These are phyloP conservation scores for Fistulifera pelliculosa DNA, from an alignment of 108 stramenopile species.

Conservation along the genomic window DNA sequence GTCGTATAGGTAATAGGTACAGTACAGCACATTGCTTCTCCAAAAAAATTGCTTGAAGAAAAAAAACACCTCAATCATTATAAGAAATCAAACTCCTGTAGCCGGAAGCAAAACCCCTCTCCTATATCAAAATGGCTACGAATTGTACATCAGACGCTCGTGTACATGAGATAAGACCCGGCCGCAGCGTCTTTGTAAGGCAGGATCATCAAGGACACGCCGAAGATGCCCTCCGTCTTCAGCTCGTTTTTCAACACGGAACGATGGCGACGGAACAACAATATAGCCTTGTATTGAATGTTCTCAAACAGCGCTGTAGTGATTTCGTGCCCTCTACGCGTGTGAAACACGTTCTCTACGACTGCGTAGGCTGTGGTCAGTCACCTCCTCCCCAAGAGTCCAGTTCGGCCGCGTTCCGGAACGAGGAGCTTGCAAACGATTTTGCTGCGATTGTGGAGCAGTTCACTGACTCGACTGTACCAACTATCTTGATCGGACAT, in stretches of 20 bases:
- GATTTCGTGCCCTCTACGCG: not conserved
- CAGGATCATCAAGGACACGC: not conserved
- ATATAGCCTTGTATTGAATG: not conserved
- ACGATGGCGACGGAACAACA: conserved; percentile 3
- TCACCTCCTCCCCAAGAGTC: not conserved
- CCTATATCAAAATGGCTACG: too few species aligned
- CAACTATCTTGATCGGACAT: conserved; percentile 10
- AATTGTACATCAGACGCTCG: not conserved
- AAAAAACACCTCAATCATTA: too few species aligned
- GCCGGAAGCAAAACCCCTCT: too few species aligned
- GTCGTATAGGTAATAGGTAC: too few species aligned
- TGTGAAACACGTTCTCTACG: conserved; percentile 1
- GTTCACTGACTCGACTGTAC: conserved; percentile 14
- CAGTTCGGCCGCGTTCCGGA: not conserved
- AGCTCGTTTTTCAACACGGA: conserved; percentile 7
- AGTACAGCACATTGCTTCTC: too few species aligned
- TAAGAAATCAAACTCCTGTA: too few species aligned
- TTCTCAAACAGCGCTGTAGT: not conserved
- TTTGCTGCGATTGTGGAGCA: not conserved
- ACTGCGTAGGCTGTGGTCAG: conserved; percentile 4
- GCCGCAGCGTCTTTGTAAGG: not conserved
- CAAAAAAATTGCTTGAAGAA: too few species aligned
- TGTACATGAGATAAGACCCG: not conserved
- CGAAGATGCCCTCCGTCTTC: not conserved
- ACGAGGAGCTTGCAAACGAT: not conserved